phyloP scores from a whole-genome alignment of 306 rosid species.

The Clitoria ternatea region DNA sequence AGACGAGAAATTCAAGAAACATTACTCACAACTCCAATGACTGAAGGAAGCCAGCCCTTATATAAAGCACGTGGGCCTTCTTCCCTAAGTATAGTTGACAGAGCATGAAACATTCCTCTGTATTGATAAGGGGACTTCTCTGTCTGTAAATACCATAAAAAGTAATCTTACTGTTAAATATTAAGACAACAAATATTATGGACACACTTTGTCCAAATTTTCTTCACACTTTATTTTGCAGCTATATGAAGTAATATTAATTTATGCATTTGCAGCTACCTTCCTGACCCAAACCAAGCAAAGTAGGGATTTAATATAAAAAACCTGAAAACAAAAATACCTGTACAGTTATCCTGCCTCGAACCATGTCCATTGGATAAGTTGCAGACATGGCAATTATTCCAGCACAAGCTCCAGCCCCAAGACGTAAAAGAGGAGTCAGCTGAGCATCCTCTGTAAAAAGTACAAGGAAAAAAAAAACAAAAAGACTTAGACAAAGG shows the following conservation, averaged over 20 bases:
- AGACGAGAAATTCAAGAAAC: background rate
- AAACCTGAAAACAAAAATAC: conserved; percentile 33
- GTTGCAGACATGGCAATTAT: conserved; percentile 98
- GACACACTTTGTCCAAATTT: background rate
- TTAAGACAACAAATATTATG: background rate
- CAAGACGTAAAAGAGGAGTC: conserved; percentile 79
- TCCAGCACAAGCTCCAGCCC: conserved; percentile 98
- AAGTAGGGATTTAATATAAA: background rate
- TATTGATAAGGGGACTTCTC: conserved; percentile 83
- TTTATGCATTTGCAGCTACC: background rate
- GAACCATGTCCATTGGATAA: conserved; percentile 97
- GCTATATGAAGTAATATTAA: background rate
- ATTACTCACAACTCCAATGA: conserved; percentile 86
- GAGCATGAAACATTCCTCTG: conserved; percentile 90
- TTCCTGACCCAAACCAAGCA: background rate
- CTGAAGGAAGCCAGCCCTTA: conserved; percentile 97
- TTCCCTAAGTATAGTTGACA: conserved; percentile 73
- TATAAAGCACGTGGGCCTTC: conserved; percentile 96
- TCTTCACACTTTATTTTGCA: background rate
- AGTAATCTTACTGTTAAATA: background rate
- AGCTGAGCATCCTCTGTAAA: conserved; percentile 77
- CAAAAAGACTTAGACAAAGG: background rate
- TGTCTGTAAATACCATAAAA: conserved; percentile 47
- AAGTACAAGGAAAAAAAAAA: conserved; percentile 1
- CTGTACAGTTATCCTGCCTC: conserved; percentile 96